phyloP scores from a whole-genome alignment of 2,329 filamentous ascomycete genomes.

The Chalaropsis thielavioides region DNA sequence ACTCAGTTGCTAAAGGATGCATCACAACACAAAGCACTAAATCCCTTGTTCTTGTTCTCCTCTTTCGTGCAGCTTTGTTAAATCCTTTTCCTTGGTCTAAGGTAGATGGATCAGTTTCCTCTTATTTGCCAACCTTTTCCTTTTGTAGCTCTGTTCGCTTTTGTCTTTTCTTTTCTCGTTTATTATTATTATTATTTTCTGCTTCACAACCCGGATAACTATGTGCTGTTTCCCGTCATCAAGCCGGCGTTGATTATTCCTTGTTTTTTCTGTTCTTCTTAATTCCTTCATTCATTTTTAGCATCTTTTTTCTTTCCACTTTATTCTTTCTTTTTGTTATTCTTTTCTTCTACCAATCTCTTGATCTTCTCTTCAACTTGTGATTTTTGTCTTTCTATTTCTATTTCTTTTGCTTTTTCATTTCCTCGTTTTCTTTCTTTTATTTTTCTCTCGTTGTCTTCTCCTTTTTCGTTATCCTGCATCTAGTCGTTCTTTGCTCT shows the following conservation, averaged over 20 bases:
- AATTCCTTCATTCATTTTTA: background rate
- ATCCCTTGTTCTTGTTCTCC: constrained; percentile 12
- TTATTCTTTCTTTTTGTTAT: background rate
- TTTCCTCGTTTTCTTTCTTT: constrained; percentile 11
- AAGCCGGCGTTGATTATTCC: too few species aligned
- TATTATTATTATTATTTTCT: background rate
- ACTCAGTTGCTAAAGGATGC: too few species aligned
- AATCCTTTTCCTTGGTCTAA: constrained; percentile 10
- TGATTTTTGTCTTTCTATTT: background rate
- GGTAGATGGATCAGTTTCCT: constrained; percentile 2
- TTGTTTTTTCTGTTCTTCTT: background rate
- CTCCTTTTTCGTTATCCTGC: constrained; percentile 6
- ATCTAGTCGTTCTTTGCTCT: constrained; percentile 1
- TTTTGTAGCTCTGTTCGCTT: constrained; percentile 3
- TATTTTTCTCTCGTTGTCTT: background rate
- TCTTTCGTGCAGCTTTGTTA: constrained; percentile 16
- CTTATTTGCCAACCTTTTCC: constrained; percentile 1
- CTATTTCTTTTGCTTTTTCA: background rate
- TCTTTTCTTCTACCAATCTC: background rate
- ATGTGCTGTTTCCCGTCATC: constrained; percentile 5
- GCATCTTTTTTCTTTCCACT: background rate
- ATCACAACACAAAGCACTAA: background rate
- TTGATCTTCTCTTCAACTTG: background rate
- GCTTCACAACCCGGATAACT: background rate
- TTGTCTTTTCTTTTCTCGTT: background rate